A percentile compares a stretch with the other conserved stretches of the same genome.
These are phyloP conservation scores for Glutinoglossum americanum DNA, from an alignment of 495 filamentous ascomycete genomes.

Conservation along the genomic window DNA sequence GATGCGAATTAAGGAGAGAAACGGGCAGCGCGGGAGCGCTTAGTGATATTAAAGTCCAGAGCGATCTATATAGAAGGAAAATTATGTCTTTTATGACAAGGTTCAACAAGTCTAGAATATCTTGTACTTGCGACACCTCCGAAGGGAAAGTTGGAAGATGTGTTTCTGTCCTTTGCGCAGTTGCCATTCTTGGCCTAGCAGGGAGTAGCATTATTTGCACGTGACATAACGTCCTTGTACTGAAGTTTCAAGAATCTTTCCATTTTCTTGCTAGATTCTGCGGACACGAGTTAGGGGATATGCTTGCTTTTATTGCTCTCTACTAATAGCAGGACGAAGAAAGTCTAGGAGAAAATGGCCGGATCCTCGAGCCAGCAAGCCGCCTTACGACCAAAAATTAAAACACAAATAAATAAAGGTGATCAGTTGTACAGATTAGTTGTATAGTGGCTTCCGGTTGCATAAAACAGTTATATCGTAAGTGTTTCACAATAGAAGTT, in stretches of 20 bases:
- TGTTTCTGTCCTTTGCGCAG: background rate
- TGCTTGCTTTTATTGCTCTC: background rate
- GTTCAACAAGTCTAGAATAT: background rate
- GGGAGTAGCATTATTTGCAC: background rate
- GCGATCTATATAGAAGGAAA: background rate
- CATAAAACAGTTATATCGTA: too few relatives aligned
- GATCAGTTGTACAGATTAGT: background rate
- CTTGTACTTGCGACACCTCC: background rate
- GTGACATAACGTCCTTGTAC: too few relatives aligned
- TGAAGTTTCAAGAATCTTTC: too few relatives aligned
- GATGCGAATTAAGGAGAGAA: background rate
- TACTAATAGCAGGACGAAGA: background rate
- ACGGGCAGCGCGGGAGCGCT: background rate
- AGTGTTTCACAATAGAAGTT: slow-evolving; percentile 56
- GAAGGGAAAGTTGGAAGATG: background rate
- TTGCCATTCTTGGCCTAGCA: background rate
- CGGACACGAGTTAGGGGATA: too few relatives aligned
- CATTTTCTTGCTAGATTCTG: too few relatives aligned
- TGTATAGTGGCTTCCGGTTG: background rate
- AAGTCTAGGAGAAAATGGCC: background rate
- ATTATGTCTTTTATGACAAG: background rate
- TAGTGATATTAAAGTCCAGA: background rate
- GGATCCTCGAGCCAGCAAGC: background rate
- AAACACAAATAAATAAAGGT: background rate
- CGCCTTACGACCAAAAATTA: background rate